Base-by-base conservation (phyloP, 1,284 basidiomycete species). In the Ganoderma meredithae region DNA sequence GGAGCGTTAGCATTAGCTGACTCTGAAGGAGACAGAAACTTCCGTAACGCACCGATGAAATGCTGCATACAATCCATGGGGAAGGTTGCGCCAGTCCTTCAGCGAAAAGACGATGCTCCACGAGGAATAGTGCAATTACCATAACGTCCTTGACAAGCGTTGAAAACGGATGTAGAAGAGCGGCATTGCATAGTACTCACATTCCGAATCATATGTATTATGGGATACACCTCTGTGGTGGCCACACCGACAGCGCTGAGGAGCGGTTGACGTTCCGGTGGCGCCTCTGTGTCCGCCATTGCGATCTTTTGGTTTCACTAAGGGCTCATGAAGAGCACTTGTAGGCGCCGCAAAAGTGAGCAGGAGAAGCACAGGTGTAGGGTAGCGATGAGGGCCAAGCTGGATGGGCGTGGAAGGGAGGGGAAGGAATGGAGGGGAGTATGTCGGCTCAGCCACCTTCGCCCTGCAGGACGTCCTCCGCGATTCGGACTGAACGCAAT, bases 201-300 rank as follows among this genome's bases (percentile, higher is more conserved):
- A 64, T 81, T 77, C 80, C 88, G 82, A 70, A 93, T 88, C 81
- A 88, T 85, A 68, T 91, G 90, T 63, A 93, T 90, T 62, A 90
- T 81, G n/a, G 92, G 91, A 75, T 91, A 94, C 1, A 94, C 90
- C 27, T 85, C 81, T 0, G 86, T 89, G 22, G 79, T 73, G 39
- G 88, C 86, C 53, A 88, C 79, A 67, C 83, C 82, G 68, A 84
- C 83, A 33, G 82, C 83, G 47, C 75, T 76, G 61, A 85, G 74
- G 17, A 83, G 75, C 8, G 84, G 82, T 67, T 80, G 79, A 31
- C 74, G 71, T 71, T 78, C 76, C 6, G 62, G 52, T 49, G 74
- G 65, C 39, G 69, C 69, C 59, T 70, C 69, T 2, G 65, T 67
- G 58, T 72, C 71, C 49, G 71, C 60, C 71, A 68, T 70, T 19